Base-by-base conservation (phyloP, 495 filamentous ascomycete species). In the Paragyromitra xinjiangensis region DNA sequence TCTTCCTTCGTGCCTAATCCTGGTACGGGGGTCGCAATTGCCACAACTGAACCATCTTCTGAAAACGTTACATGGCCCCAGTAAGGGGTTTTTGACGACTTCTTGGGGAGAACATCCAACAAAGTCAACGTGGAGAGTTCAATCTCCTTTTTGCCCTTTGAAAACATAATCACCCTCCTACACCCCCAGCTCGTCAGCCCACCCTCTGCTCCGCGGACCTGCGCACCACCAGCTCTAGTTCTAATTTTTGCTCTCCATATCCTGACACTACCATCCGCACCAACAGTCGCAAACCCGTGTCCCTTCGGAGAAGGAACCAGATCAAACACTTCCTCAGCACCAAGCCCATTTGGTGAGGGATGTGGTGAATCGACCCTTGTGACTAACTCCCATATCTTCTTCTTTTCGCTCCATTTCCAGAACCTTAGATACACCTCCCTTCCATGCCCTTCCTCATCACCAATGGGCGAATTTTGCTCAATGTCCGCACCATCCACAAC, bases 341-440 rank as follows among this genome's bases (percentile, higher is more conserved):
- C 75, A 61, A 74, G 84, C 81, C 81, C 77, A 45, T 59, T 63
- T 16, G 79, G 48, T 26, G 80, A 81, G 59, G 88, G 86, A 84
- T 99, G 95, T 16, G 95, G 94, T 12, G 89, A 87, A 82, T 97
- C 92, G 51, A 98, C 89, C 22, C 95, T 88, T 6, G 93, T 91
- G 39, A 92, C 88, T 12, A 98, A 84, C 81, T 93, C 89, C 88
- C 94, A 93, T 1, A 85, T 82, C 51, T 86, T 86, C 42, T 86
- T 87, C 42, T 89, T 88, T 24, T 87, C 83, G 50, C 88, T 88
- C 87, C 93, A 93, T 66, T 87, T 87, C 95, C 95, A 99, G 82
- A 99, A 95, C 79, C 95, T 97, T 26, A 99, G 85, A 77, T 90
- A 92, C 1, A 93, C 87, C 80, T 99, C 95, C 6, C 88, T 87